These are phyloP conservation scores for Glycine latifolia DNA, from an alignment of 306 rosid species.

Conservation along the genomic window DNA sequence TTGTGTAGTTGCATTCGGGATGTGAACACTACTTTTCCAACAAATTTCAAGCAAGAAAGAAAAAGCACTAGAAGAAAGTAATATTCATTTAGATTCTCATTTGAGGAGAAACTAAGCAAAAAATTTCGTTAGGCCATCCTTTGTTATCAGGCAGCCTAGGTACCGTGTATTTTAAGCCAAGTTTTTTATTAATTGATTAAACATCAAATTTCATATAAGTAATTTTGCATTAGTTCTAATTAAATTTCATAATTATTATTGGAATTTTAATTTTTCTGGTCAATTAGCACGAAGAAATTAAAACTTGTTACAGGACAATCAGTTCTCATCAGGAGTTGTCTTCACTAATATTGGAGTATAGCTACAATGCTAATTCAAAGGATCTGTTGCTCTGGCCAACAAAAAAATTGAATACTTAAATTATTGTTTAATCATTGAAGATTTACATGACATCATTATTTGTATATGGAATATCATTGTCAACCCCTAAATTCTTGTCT, in stretches of 20 bases:
- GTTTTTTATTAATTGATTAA: neutral
- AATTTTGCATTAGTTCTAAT: neutral
- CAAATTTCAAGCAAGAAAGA: too few relatives aligned
- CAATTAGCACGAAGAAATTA: neutral
- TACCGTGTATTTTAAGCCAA: neutral
- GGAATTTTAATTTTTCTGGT: neutral
- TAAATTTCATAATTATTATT: neutral
- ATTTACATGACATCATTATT: slow-evolving; percentile 12
- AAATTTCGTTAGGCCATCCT: neutral
- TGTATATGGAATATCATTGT: slow-evolving; percentile 8
- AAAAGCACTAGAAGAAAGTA: too few relatives aligned
- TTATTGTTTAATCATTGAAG: neutral
- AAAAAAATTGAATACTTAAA: neutral
- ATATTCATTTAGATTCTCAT: too few relatives aligned
- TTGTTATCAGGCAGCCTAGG: neutral
- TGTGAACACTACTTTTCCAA: too few relatives aligned
- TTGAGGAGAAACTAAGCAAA: neutral
- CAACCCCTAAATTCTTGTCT: slow-evolving; percentile 23
- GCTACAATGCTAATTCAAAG: neutral
- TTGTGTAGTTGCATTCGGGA: neutral
- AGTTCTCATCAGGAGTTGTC: too few relatives aligned
- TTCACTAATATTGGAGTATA: neutral
- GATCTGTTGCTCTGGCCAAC: slow-evolving; percentile 8
- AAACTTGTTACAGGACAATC: too few relatives aligned
- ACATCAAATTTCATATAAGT: neutral